phyloP scores from a whole-genome alignment of 495 filamentous ascomycete genomes.

The Xylaria telfairii region DNA sequence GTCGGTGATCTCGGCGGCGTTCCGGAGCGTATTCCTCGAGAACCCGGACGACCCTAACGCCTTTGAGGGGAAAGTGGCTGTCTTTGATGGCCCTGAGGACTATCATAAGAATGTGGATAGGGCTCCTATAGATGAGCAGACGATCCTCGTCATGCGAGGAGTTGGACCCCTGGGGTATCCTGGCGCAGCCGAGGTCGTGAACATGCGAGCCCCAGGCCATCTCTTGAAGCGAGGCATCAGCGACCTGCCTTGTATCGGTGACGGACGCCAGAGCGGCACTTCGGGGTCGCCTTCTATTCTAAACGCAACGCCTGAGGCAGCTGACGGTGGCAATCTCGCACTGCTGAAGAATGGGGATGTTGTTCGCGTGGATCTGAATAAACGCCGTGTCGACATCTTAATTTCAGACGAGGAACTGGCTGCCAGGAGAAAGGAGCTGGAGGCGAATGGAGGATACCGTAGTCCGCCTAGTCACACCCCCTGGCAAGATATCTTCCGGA shows the following conservation, averaged over 20 bases:
- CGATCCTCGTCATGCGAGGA: slow-evolving; percentile 61
- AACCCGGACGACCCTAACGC: slow-evolving; percentile 58
- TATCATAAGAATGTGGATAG: slow-evolving; percentile 56
- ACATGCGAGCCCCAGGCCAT: slow-evolving; percentile 59
- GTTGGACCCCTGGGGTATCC: slow-evolving; percentile 61
- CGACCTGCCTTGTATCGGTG: slow-evolving; percentile 61
- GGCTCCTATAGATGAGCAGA: slow-evolving; percentile 54
- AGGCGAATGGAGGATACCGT: slow-evolving; percentile 20
- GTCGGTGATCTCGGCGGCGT: slow-evolving; percentile 58
- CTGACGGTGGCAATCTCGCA: slow-evolving; percentile 64
- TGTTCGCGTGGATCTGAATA: slow-evolving; percentile 62
- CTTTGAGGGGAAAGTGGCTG: slow-evolving; percentile 57
- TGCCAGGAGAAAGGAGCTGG: slow-evolving; percentile 13
- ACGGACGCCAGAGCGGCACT: slow-evolving; percentile 62
- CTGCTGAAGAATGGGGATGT: slow-evolving; percentile 61
- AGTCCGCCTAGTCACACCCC: slow-evolving; percentile 26
- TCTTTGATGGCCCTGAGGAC: slow-evolving; percentile 63
- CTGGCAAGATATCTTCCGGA: slow-evolving; percentile 28
- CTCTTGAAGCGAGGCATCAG: slow-evolving; percentile 55
- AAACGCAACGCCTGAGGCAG: slow-evolving; percentile 64
- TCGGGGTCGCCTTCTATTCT: slow-evolving; percentile 62
- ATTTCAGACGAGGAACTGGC: slow-evolving; percentile 43
- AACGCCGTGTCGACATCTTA: slow-evolving; percentile 59
- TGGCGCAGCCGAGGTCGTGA: slow-evolving; percentile 62
- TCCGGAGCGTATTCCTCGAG: slow-evolving; percentile 54